A percentile compares a stretch with the other conserved stretches of the same genome.
Conservation (phyloP, 225 moss, liverwort and hornwort species). For the Lunularia cruciata region DNA sequence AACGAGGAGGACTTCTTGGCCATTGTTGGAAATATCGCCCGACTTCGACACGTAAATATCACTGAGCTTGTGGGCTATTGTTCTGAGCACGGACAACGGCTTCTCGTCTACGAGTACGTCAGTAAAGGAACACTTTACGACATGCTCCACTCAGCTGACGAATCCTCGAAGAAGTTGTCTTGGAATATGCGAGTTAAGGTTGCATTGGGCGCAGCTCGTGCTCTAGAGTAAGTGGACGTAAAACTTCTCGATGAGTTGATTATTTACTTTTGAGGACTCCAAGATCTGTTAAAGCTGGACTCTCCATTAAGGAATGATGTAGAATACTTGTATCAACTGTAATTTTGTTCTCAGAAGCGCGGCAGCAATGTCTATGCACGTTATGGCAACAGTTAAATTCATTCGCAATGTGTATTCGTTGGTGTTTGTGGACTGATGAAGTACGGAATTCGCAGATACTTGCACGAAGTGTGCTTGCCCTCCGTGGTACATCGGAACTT, state of each 20-base stretch:
- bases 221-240: conserved; percentile 58
- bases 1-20: conserved; percentile 69
- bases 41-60: conserved; percentile 63
- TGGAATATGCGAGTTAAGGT: conserved; percentile 75
- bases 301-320: too few species aligned
- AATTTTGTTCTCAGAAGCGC: too few species aligned
- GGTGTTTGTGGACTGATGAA: not conserved
- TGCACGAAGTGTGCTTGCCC: conserved; percentile 75
- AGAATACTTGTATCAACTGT: too few species aligned
- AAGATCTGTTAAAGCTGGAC: too few species aligned
- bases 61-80: conserved; percentile 68
- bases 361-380: too few species aligned
- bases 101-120: conserved; percentile 64
- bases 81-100: conserved; percentile 68
- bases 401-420: too few species aligned
- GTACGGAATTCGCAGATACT: conserved; percentile 45
- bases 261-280: too few species aligned
- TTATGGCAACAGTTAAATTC: too few species aligned
- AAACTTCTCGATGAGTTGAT: too few species aligned
- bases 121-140: conserved; percentile 64
- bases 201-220: conserved; percentile 72
- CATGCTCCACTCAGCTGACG: conserved; percentile 55
- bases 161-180: conserved; percentile 53
- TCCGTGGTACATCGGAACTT: conserved; percentile 76
- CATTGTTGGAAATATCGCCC: conserved; percentile 60